Base-by-base conservation (phyloP, 768 basidiomycete genomes). In the Rhizopogon salebrosus region DNA sequence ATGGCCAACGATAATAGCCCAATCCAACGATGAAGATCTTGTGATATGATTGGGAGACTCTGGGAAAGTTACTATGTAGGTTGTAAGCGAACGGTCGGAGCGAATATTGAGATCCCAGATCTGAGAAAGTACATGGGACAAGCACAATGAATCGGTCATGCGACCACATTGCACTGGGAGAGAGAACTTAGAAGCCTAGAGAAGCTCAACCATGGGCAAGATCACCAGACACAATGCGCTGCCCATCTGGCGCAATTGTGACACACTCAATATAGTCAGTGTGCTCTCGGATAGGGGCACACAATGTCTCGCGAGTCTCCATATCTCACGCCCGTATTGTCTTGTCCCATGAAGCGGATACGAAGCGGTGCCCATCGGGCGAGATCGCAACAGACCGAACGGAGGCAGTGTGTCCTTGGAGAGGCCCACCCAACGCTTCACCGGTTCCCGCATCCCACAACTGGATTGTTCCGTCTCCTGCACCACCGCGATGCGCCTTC, bases 191-290 rank as follows among this genome's bases (percentile, higher is more conserved):
- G n/a, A n/a, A n/a, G n/a, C n/a, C n/a, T n/a, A n/a, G n/a, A n/a
- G n/a, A n/a, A n/a, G n/a, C n/a, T n/a, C n/a, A n/a, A n/a, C n/a
- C n/a, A n/a, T n/a, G n/a, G n/a, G n/a, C n/a, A n/a, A n/a, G n/a
- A n/a, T n/a, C n/a, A 14, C 59, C 54, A 22, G 54, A 60, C 1
- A 40, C 48, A 18, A 60, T 59, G 6, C 43, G 48, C 13, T n/a
- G 41, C 4, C 56, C 53, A 45, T 57, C 56, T 18, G 55, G 58
- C 22, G 55, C 51, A 53, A 57, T 54, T 20, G 45, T 53, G 14
- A 59, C 58, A 38, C 52, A 54, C 6, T 36, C 14, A 22, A 59
- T 49, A 14, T 22, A 26, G 23, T 42, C 26, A n/a, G n/a, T 43
- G 43, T 54, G 53, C 8, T 38, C 54, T 14, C 8, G 23, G 2